phyloP scores from a whole-genome alignment of 208 protist species.

The Porcisia deanei region DNA sequence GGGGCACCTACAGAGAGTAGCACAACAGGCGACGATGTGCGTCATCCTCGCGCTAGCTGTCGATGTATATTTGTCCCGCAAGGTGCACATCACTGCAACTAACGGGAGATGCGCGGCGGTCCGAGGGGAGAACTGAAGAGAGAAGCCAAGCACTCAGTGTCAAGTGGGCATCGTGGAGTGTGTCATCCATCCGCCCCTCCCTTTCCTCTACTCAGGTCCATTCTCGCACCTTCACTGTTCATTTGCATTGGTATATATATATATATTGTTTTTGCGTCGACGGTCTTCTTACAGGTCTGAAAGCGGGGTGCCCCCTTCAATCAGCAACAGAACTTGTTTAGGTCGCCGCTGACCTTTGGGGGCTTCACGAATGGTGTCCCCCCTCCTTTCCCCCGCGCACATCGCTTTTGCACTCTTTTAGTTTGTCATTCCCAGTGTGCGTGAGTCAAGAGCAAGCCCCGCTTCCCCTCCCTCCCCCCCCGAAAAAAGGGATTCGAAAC shows the following conservation, averaged over 20 bases:
- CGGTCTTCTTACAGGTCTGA: not conserved
- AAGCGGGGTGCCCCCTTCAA: not conserved
- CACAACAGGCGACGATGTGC: not conserved
- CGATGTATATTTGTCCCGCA: not conserved
- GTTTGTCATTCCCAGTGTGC: not conserved
- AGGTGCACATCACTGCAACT: not conserved
- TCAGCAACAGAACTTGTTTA: not conserved
- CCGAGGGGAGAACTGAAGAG: not conserved
- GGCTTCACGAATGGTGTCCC: not conserved
- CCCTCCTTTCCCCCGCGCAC: not conserved
- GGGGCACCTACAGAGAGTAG: not conserved
- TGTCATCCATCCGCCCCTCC: not conserved
- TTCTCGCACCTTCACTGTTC: not conserved
- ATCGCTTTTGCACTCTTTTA: not conserved
- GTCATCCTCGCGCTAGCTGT: not conserved
- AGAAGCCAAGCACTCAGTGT: not conserved
- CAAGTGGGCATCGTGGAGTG: not conserved
- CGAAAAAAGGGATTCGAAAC: not conserved
- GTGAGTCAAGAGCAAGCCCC: not conserved
- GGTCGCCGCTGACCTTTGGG: not conserved
- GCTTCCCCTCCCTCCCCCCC: too few species aligned
- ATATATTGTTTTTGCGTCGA: not conserved
- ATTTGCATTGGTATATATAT: not conserved
- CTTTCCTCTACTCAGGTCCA: not conserved
- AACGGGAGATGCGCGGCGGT: not conserved